phyloP scores from a whole-genome alignment of 164 flowering plant genomes.

The Pachysandra terminalis region DNA sequence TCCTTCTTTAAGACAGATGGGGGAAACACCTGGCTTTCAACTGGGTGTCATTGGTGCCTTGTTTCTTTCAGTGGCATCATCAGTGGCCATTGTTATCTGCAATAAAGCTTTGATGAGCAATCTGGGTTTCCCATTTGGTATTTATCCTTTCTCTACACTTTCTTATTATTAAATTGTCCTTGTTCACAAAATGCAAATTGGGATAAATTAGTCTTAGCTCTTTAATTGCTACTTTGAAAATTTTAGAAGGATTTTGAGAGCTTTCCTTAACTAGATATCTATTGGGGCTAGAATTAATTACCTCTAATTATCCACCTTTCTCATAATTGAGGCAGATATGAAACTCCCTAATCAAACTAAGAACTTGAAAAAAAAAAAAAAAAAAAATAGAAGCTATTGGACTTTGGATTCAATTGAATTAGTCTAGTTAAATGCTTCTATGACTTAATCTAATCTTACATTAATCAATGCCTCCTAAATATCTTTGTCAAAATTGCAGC shows the following conservation, averaged over 20 bases:
- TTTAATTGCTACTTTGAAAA: neutral
- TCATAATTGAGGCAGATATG: neutral
- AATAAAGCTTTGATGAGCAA: slow-evolving; percentile 88
- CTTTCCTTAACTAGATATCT: neutral
- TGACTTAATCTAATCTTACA: neutral
- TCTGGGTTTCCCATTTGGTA: slow-evolving; percentile 92
- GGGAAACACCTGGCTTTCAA: slow-evolving; percentile 58
- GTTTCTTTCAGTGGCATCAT: slow-evolving; percentile 86
- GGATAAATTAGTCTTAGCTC: neutral
- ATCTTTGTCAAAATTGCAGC: slow-evolving; percentile 42
- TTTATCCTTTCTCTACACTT: neutral
- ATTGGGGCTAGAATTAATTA: neutral
- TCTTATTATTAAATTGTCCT: neutral
- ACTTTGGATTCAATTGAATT: neutral
- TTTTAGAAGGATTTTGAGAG: neutral
- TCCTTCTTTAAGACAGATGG: slow-evolving; percentile 39
- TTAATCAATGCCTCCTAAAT: neutral
- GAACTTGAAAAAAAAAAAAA: no score
- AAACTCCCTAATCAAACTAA: no score
- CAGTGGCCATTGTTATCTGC: slow-evolving; percentile 90
- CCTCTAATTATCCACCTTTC: no score
- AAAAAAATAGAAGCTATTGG: no score
- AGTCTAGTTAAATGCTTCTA: neutral
- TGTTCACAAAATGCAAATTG: neutral
- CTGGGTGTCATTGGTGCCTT: slow-evolving; percentile 85